Evolutionary conservation across 805 yeast genomes (phyloP).

Genomic region (Hanseniaspora guilliermondii): DNA sequence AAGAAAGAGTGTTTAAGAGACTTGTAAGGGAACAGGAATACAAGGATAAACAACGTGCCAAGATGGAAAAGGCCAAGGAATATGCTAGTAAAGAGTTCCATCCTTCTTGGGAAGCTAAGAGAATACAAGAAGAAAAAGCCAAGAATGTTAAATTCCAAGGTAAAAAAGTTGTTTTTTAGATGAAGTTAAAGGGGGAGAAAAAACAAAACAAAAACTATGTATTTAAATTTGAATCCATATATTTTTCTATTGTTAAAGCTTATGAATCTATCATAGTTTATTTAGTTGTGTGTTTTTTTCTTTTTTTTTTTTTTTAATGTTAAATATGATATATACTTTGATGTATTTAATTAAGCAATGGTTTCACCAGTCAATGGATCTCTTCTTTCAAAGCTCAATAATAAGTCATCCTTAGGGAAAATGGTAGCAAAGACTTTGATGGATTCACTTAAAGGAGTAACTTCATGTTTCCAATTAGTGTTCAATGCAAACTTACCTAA

Average conservation of each 20-base stretch:
- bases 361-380: conserved; percentile 35
- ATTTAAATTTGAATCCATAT: too few relatives aligned
- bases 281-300: too few relatives aligned
- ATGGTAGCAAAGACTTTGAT: conserved; percentile 95
- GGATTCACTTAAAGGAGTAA: conserved; percentile 76
- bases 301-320: not conserved
- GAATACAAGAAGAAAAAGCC: conserved; percentile 51
- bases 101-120: conserved; percentile 98
- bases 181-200: too few relatives aligned
- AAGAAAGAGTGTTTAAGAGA: conserved; percentile 60
- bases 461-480: conserved; percentile 69
- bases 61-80: conserved; percentile 16
- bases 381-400: conserved; percentile 58
- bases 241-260: too few relatives aligned
- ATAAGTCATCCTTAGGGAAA: conserved; percentile 92
- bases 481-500: conserved; percentile 81
- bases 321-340: not conserved
- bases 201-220: too few relatives aligned
- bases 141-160: conserved; percentile 64
- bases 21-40: conserved; percentile 22
- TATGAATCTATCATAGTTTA: too few relatives aligned
- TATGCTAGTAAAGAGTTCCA: conserved; percentile 39
- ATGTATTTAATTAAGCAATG: not conserved
- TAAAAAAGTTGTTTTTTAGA: conserved; percentile 59
- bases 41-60: conserved; percentile 28